These are phyloP conservation scores for Hypoxylon sp. DNA, from an alignment of 2,329 filamentous ascomycete genomes.

Conservation along the genomic window DNA sequence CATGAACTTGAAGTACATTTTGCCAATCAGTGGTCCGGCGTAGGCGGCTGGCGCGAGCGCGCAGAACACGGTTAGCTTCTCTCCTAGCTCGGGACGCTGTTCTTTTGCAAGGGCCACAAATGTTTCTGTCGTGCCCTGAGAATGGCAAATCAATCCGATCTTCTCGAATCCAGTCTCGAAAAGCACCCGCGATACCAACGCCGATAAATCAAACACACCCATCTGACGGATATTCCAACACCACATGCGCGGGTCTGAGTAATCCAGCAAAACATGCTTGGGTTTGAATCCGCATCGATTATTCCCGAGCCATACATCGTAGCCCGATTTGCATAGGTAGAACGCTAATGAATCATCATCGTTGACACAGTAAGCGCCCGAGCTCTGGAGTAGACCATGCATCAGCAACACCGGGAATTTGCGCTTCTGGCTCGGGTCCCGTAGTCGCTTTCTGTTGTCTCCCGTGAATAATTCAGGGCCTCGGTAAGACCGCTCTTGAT, in stretches of 20 bases:
- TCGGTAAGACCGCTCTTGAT: constrained; percentile 66
- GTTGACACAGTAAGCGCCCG: constrained; percentile 90
- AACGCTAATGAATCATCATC: constrained; percentile 93
- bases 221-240: constrained; percentile 96
- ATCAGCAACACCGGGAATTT: constrained; percentile 90
- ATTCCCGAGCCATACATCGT: constrained; percentile 96
- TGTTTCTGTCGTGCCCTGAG: constrained; percentile 90
- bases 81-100: constrained; percentile 86
- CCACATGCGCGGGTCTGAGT: constrained; percentile 92
- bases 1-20: constrained; percentile 95
- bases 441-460: constrained; percentile 56
- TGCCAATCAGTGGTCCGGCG: constrained; percentile 86
- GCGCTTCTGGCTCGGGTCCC: constrained; percentile 60
- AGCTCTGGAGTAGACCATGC: constrained; percentile 88
- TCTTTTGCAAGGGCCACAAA: constrained; percentile 91
- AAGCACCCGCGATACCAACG: constrained; percentile 83
- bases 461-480: constrained; percentile 75
- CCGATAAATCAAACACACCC: constrained; percentile 89
- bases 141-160: constrained; percentile 87
- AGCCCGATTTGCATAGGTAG: constrained; percentile 91
- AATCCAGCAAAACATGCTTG: constrained; percentile 78
- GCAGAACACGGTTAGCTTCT: constrained; percentile 89
- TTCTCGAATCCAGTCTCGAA: constrained; percentile 86
- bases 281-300: constrained; percentile 90
- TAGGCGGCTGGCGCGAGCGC: constrained; percentile 92